phyloP scores from a whole-genome alignment of 2,329 filamentous ascomycete genomes.

The Rachicladosporium sp. region DNA sequence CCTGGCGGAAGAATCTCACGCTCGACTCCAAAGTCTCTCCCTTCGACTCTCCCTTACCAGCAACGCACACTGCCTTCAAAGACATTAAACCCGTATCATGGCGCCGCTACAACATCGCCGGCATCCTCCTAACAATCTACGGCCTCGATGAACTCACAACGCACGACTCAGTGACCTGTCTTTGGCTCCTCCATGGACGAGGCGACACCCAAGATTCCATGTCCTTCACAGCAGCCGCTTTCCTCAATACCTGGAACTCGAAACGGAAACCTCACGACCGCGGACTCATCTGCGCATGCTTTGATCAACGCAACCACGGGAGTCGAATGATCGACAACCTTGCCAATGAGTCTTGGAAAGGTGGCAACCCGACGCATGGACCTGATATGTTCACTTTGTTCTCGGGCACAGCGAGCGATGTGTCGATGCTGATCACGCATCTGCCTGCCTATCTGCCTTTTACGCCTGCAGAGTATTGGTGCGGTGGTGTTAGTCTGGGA shows the following conservation, averaged over 20 bases:
- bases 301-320: constrained; percentile 92
- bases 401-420: constrained; percentile 62
- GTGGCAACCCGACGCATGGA: constrained; percentile 69
- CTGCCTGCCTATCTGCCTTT: constrained; percentile 56
- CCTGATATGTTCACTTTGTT: constrained; percentile 83
- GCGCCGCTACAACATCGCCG: constrained; percentile 59
- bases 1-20: constrained; percentile 19
- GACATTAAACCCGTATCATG: constrained; percentile 42
- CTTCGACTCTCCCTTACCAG: constrained; percentile 19
- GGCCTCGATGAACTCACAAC: constrained; percentile 59
- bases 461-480: constrained; percentile 50
- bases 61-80: constrained; percentile 19
- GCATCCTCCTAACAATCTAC: constrained; percentile 67
- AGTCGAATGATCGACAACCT: constrained; percentile 51
- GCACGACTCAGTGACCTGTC: constrained; percentile 50
- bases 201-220: constrained; percentile 60
- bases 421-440: constrained; percentile 61
- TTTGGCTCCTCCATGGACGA: constrained; percentile 88
- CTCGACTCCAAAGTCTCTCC: constrained; percentile 20
- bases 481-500: constrained; percentile 72
- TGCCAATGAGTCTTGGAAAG: constrained; percentile 67
- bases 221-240: constrained; percentile 57
- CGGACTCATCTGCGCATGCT: constrained; percentile 68
- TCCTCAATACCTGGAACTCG: constrained; percentile 56
- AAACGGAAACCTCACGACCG: constrained; percentile 19